Percentiles rank a stretch among this genome's conserved stretches.
Evolutionary conservation across 2,329 filamentous ascomycete species (phyloP).

Genomic region (Penicillium sclerotigenum): DNA sequence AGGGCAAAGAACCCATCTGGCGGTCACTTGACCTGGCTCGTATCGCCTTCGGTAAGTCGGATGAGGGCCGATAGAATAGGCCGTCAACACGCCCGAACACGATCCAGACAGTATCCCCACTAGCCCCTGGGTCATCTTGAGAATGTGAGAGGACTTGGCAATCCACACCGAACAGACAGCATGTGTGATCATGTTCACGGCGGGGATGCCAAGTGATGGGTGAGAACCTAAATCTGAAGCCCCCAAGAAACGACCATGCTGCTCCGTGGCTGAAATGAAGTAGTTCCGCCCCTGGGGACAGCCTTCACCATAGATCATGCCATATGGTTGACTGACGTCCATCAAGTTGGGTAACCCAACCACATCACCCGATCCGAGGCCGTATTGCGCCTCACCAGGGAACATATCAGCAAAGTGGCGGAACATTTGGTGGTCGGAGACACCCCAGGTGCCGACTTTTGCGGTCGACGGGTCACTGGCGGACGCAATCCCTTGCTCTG

Average conservation of each 20-base stretch:
- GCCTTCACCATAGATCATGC: conserved; percentile 80
- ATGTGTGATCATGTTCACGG: conserved; percentile 66
- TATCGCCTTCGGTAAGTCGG: conserved; percentile 60
- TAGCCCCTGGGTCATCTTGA: conserved; percentile 69
- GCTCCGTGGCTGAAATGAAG: conserved; percentile 70
- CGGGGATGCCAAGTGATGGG: conserved; percentile 70
- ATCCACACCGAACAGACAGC: conserved; percentile 82
- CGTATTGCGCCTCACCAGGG: conserved; percentile 70
- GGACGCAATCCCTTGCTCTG: conserved; percentile 73
- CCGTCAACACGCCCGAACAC: conserved; percentile 75
- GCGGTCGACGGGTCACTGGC: conserved; percentile 72
- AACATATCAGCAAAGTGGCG: conserved; percentile 75
- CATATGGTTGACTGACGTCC: conserved; percentile 84
- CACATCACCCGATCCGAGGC: conserved; percentile 70
- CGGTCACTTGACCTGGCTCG: conserved; percentile 73
- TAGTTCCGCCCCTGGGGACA: conserved; percentile 78
- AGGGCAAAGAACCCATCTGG: conserved; percentile 85
- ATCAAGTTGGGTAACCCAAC: conserved; percentile 79
- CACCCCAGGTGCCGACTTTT: conserved; percentile 78
- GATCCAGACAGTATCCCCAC: conserved; percentile 81
- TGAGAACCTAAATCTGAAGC: conserved; percentile 59
- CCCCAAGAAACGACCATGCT: conserved; percentile 70
- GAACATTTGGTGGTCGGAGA: conserved; percentile 70
- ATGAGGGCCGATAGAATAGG: conserved; percentile 70
- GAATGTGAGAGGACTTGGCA: conserved; percentile 73